Base-by-base conservation (phyloP, 1,139 yeast genomes). In the Komagataea norvegica region DNA sequence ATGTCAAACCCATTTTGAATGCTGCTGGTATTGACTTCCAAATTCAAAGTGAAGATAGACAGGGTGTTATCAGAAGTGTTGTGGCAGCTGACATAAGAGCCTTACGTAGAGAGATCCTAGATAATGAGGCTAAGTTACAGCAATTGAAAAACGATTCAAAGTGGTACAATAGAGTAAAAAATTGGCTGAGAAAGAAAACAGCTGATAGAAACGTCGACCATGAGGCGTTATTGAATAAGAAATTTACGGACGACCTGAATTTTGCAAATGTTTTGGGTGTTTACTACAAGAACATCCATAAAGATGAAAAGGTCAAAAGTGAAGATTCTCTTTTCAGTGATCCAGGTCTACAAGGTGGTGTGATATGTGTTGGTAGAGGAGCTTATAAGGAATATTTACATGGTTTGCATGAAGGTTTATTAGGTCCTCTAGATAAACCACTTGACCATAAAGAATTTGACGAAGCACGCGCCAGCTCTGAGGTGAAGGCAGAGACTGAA, bases 351-450 rank as follows among this genome's bases (percentile, higher is more conserved):
- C 74, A 81, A 8, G 96, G 96, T 16, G 98, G 98, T 34, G 81
- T 88, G 11, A 73, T 93, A 18, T 86, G 96, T 59, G 66, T 93
- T 23, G 99, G 99, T 3, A 72, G 99, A 57, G 98, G 98, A 41
- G 91, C 97, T 0, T 91, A 77, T 60, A 91, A 89, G 59, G 99
- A 93, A 65, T 93, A 86, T 56, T 60, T 93, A 40, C 73, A 76
- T 36, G 99, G 98, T 7, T 60, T 93, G 8, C 96, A 91, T 54
- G 98, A 93, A 62, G 99, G 98, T 8, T 70, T 93, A 56, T 64
- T 93, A 36, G 98, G 98, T 0, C 97, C 97, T 2, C 65, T 89
- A 43, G 88, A 81, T 21, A 71, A 72, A 40, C 93, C 95, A 2
- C 60, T 49, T 11, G 50, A 45, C n/a, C 40, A 44, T 25, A 42